A percentile compares a stretch with the other conserved stretches of the same genome.
Conservation (phyloP, 768 basidiomycete species). For the Candolleomyces eurysporus region DNA sequence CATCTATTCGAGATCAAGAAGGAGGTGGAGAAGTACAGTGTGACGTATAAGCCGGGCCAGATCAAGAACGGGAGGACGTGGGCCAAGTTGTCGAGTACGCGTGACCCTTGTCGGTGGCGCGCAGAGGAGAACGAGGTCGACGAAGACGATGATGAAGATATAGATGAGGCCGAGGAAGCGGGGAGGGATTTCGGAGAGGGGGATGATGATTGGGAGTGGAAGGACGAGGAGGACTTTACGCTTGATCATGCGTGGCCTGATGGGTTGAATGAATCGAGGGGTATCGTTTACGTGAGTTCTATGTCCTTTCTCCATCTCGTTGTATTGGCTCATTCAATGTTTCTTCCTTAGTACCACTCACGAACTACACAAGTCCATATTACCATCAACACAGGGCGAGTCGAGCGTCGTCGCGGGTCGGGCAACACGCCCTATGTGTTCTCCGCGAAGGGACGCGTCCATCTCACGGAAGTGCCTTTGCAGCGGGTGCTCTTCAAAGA, state of each 20-base stretch:
- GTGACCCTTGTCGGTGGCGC: conserved; percentile 50
- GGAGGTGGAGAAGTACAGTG: conserved; percentile 38
- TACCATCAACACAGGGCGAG: conserved; percentile 51
- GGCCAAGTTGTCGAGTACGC: conserved; percentile 49
- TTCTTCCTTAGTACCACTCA: conserved; percentile 47
- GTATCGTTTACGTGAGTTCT: conserved; percentile 60
- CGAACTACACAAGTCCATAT: conserved; percentile 57
- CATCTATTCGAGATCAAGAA: conserved; percentile 65
- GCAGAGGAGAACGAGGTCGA: conserved; percentile 18
- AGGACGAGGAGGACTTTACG: conserved; percentile 65
- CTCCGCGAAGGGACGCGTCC: conserved; percentile 44
- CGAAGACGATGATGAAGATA: conserved; percentile 26
- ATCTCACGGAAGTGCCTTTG: conserved; percentile 27
- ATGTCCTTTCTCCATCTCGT: neutral
- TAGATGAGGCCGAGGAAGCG: conserved; percentile 36
- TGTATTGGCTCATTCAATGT: neutral
- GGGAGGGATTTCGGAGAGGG: conserved; percentile 24
- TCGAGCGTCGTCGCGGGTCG: conserved; percentile 53
- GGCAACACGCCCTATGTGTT: conserved; percentile 67
- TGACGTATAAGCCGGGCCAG: conserved; percentile 45
- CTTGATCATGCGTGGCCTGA: conserved; percentile 59
- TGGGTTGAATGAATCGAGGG: conserved; percentile 40
- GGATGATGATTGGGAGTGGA: conserved; percentile 61
- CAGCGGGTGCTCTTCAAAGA: conserved; percentile 20
- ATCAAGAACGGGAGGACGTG: conserved; percentile 50